Base-by-base conservation (phyloP, 2,329 filamentous ascomycete species). In the Mycosphaerella sp. region DNA sequence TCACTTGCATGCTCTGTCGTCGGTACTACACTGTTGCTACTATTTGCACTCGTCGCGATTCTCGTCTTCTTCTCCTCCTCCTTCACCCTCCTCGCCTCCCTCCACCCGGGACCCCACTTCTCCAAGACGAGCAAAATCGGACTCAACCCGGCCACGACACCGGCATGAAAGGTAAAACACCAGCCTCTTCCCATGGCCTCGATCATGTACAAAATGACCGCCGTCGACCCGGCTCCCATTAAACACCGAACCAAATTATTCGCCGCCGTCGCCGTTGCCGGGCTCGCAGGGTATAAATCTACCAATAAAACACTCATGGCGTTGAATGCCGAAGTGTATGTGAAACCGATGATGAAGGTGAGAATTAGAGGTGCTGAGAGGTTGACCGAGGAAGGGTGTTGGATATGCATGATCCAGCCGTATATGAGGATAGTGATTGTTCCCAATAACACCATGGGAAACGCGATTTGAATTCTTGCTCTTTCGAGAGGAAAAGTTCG, bases 281-380 rank as follows among this genome's bases (percentile, higher is more conserved):
- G 70, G 14, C 67, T 62, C 14, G 68, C 59, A 26, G 70, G 69
- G 43, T 74, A 72, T 8, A 76, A 51, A 55, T 76, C 73, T 9
- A 76, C 67, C 2, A 76, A 61, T 53, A 75, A 65, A 34, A 72
- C 69, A 48, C 66, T 71, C 59, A 74, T 70, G 0, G 67, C 66
- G n/a, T 70, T 71, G 65, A 86, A 86, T 0, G 80, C 78, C 1
- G 80, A 82, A 3, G 82, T 83, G 10, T 81, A 72, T 4, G 77
- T 76, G 1, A 72, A 71, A 2, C 81, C 73, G 1, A 81, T 81
- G 6, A 83, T 56, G 10, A 73, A 70, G 3, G 86, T 67, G 2
- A 83, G 72, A 1, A 75, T 62, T 52, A 75, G 64, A 0, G 74
- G 72, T 0, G 64, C 72, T 0, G 72, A 70, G 11, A 77, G 66